A percentile compares a stretch with the other conserved stretches of the same genome.
Evolutionary conservation across 768 basidiomycete genomes (phyloP).

Genomic region (Strobilomyces echinocephalus): DNA sequence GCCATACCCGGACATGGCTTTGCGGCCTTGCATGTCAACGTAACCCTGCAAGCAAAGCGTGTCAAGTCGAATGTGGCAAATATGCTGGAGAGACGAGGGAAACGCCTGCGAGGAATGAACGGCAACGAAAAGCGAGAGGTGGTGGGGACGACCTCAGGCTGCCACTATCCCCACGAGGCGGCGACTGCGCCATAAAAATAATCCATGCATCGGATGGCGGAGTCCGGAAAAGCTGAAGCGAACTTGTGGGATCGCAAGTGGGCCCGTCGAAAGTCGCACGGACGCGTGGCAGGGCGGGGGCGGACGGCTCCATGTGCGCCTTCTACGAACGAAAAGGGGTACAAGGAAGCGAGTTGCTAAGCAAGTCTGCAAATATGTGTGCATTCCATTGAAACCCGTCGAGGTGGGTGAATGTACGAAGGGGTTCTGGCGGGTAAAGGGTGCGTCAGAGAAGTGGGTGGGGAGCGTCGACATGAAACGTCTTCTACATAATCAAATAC

Average conservation of each 20-base stretch:
- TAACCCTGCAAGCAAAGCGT: slow-evolving; percentile 2
- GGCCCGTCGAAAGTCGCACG: background rate
- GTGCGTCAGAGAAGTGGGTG: slow-evolving; percentile 18
- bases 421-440: slow-evolving; percentile 16
- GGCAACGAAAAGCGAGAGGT: slow-evolving; percentile 7
- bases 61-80: slow-evolving; percentile 11
- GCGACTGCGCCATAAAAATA: slow-evolving; percentile 4
- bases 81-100: slow-evolving; percentile 3
- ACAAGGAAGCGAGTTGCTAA: background rate
- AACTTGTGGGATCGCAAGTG: slow-evolving; percentile 1
- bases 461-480: slow-evolving; percentile 26
- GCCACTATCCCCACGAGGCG: slow-evolving; percentile 16
- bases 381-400: background rate
- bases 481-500: slow-evolving; percentile 13
- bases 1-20: slow-evolving; percentile 13
- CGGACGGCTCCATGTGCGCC: background rate
- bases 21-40: slow-evolving; percentile 12
- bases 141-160: background rate
- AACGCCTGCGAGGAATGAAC: slow-evolving; percentile 8
- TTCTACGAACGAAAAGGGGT: background rate
- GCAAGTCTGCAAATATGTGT: slow-evolving; percentile 6
- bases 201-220: background rate
- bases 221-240: background rate
- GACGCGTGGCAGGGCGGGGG: background rate
- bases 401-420: slow-evolving; percentile 5